phyloP scores from a whole-genome alignment of 78 protist species.

The Diacronema lutheri region DNA sequence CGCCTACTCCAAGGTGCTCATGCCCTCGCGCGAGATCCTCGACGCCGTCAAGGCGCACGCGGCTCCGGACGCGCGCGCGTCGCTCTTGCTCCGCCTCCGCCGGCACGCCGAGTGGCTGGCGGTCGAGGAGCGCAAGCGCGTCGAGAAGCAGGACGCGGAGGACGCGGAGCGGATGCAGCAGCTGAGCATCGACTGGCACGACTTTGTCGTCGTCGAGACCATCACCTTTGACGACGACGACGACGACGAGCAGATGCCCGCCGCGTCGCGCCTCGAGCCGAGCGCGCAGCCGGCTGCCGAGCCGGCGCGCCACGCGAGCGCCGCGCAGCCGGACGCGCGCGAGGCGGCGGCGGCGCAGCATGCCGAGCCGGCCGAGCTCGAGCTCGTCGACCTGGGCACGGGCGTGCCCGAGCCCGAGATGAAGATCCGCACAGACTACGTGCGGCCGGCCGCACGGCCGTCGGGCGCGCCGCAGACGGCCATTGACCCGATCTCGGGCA shows the following conservation, averaged over 20 bases:
- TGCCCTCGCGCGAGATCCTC: background rate
- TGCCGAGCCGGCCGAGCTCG: background rate
- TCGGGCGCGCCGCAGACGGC: background rate
- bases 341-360: background rate
- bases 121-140: background rate
- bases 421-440: conserved; percentile 8
- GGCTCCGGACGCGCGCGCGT: too few species aligned
- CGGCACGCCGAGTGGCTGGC: background rate
- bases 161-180: background rate
- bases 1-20: conserved; percentile 28
- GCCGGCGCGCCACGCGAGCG: background rate
- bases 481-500: conserved; percentile 31
- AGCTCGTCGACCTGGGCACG: background rate
- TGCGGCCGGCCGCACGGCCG: background rate
- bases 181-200: conserved; percentile 78
- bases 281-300: conserved; percentile 29
- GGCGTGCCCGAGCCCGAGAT: background rate
- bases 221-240: conserved; percentile 65
- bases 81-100: background rate
- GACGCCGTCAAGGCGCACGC: background rate
- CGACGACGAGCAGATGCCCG: too few species aligned
- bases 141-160: background rate
- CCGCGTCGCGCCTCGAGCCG: too few species aligned
- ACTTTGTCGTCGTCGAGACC: conserved; percentile 82
- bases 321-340: background rate